phyloP scores from a whole-genome alignment of 768 basidiomycete species.

The Vararia minispora region DNA sequence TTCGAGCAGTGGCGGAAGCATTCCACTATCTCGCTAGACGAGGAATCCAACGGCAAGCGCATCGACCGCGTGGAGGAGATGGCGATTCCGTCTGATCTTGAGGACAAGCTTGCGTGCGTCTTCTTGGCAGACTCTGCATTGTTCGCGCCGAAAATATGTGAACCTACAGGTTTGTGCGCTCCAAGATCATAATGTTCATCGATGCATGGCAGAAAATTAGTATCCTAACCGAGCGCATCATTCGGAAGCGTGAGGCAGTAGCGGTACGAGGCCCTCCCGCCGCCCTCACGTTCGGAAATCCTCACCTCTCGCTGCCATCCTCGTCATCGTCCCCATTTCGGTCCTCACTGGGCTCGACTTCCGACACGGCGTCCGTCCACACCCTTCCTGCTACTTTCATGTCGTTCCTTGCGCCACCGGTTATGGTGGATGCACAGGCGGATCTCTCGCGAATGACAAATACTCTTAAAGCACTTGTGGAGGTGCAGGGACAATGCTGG shows the following conservation, averaged over 20 bases:
- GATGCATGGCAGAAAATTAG: slow-evolving; percentile 92
- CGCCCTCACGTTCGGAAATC: slow-evolving; percentile 45
- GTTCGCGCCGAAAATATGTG: background rate
- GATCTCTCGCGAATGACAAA: slow-evolving; percentile 79
- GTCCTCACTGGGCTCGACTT: slow-evolving; percentile 20
- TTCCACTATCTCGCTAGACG: slow-evolving; percentile 65
- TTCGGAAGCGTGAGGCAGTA: slow-evolving; percentile 86
- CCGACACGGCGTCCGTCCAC: too few species aligned
- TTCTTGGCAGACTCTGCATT: background rate
- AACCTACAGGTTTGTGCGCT: slow-evolving; percentile 54
- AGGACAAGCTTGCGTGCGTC: slow-evolving; percentile 71
- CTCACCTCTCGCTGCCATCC: slow-evolving; percentile 50
- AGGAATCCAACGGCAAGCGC: slow-evolving; percentile 74
- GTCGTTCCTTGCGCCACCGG: slow-evolving; percentile 2
- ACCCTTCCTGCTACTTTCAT: slow-evolving; percentile 11
- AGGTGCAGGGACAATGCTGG: slow-evolving; percentile 77
- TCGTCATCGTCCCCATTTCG: slow-evolving; percentile 16
- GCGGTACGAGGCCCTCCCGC: slow-evolving; percentile 66
- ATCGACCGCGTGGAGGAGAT: slow-evolving; percentile 81
- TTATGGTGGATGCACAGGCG: slow-evolving; percentile 38
- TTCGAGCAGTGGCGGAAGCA: slow-evolving; percentile 87
- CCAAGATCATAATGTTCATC: slow-evolving; percentile 64
- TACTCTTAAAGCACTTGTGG: slow-evolving; percentile 64
- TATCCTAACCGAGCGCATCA: slow-evolving; percentile 73
- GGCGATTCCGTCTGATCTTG: slow-evolving; percentile 85